A percentile compares a stretch with the other conserved stretches of the same genome.
Conservation (phyloP, 192 early-diverging fungal species). For the Entomortierella chlamydospora region DNA sequence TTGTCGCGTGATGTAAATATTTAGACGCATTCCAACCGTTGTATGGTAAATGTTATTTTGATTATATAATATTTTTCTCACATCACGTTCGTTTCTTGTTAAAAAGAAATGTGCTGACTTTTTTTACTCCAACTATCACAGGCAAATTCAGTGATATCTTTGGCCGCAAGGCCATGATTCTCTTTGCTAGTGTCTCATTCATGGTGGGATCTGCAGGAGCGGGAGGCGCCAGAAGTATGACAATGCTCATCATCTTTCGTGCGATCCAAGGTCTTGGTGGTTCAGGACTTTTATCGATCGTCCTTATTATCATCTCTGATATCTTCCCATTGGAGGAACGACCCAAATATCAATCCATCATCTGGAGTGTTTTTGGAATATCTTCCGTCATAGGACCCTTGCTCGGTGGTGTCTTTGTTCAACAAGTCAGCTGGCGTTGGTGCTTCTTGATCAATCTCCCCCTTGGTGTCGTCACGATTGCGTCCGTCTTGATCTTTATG, state of each 20-base stretch:
- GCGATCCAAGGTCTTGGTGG: constrained; percentile 88
- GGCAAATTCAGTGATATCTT: constrained; percentile 90
- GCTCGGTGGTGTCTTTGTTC: constrained; percentile 86
- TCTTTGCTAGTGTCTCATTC: constrained; percentile 81
- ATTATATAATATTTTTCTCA: neutral
- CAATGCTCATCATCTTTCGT: constrained; percentile 73
- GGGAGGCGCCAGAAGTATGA: constrained; percentile 74
- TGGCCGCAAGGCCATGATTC: constrained; percentile 79
- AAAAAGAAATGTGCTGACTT: too few species aligned
- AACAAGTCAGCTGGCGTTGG: constrained; percentile 72
- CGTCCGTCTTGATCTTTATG: constrained; percentile 66
- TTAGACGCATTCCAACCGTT: constrained; percentile 23
- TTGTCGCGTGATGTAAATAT: neutral
- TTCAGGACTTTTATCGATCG: constrained; percentile 77
- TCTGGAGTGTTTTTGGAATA: constrained; percentile 83
- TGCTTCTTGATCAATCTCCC: constrained; percentile 91
- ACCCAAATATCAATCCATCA: constrained; percentile 86
- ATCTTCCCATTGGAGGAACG: constrained; percentile 84
- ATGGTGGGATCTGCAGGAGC: constrained; percentile 83
- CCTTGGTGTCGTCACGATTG: constrained; percentile 73
- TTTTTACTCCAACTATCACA: too few species aligned
- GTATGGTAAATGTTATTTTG: constrained; percentile 12
- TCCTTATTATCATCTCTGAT: constrained; percentile 87
- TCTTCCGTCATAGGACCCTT: constrained; percentile 84
- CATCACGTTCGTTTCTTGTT: neutral